phyloP scores from a whole-genome alignment of 192 early-diverging fungal genomes.

The Geranomyces variabilis region DNA sequence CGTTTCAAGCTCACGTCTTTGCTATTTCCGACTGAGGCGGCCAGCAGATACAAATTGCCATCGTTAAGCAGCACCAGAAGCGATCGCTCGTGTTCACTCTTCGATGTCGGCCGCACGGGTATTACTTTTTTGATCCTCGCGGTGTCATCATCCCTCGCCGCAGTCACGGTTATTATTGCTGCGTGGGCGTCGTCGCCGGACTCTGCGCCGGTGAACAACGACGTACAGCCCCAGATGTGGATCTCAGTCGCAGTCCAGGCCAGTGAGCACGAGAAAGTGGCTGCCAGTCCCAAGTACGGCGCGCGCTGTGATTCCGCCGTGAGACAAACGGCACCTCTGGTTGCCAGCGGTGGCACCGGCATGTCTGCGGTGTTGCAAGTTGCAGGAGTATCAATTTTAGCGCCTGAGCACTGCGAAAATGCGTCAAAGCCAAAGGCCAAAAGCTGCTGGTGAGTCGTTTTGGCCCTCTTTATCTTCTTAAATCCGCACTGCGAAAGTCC shows the following conservation, averaged over 20 bases:
- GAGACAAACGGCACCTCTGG: not conserved
- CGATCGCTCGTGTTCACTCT: not conserved
- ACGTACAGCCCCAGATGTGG: conserved; percentile 21
- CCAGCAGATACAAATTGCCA: not conserved
- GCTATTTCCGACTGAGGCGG: not conserved
- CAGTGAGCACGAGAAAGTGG: conserved; percentile 18
- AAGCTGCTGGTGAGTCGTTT: not conserved
- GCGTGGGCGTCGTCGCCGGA: not conserved
- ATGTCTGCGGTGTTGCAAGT: not conserved
- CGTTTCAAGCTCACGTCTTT: not conserved
- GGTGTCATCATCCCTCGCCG: too few species aligned
- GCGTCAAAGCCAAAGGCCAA: conserved; percentile 29
- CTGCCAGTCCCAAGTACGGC: conserved; percentile 14
- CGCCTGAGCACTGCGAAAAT: conserved; percentile 23
- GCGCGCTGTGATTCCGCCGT: not conserved
- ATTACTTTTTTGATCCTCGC: not conserved
- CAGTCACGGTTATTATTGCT: not conserved
- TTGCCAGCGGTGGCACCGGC: not conserved
- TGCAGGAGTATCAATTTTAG: not conserved
- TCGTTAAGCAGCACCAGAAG: not conserved
- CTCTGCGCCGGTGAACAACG: conserved; percentile 7
- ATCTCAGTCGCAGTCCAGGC: conserved; percentile 17
- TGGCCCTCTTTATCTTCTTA: too few species aligned
- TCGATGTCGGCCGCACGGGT: not conserved
- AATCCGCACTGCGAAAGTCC: too few species aligned